These are phyloP conservation scores for Volvox africanus DNA, from an alignment of 139 green algal genomes.

Conservation along the genomic window DNA sequence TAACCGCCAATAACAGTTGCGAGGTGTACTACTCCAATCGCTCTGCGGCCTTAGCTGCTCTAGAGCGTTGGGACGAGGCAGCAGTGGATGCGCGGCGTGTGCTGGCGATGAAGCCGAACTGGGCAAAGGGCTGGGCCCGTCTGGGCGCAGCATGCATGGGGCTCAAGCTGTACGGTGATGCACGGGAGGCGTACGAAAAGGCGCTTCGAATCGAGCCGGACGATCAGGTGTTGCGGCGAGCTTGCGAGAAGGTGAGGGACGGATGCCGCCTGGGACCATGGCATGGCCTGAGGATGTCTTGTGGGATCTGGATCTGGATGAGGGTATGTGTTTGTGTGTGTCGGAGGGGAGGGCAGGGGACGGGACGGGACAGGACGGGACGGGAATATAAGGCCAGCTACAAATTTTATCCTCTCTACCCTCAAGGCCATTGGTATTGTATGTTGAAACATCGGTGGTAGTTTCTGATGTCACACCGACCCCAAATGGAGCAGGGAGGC, in stretches of 20 bases:
- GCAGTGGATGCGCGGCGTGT: conserved; percentile 68
- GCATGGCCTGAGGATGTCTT: too few species aligned
- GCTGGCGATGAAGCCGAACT: conserved; percentile 59
- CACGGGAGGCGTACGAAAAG: conserved; percentile 75
- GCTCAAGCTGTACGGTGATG: conserved; percentile 71
- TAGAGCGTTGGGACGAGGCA: conserved; percentile 70
- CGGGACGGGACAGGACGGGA: too few species aligned
- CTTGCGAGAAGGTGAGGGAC: conserved; percentile 59
- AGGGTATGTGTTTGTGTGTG: not conserved
- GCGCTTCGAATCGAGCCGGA: conserved; percentile 81
- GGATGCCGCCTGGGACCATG: not conserved
- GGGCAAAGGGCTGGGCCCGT: conserved; percentile 64
- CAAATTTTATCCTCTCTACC: too few species aligned
- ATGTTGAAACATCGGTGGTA: too few species aligned
- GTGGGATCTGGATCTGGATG: too few species aligned
- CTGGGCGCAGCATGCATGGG: conserved; percentile 58
- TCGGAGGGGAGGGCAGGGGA: not conserved
- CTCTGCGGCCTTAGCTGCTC: conserved; percentile 69
- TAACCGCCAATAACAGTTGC: conserved; percentile 10
- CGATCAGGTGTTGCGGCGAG: conserved; percentile 66
- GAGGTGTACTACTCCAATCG: conserved; percentile 89
- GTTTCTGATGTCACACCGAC: too few species aligned
- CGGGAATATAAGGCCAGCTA: too few species aligned
- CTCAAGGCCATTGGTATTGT: too few species aligned
- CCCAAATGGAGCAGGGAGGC: too few species aligned